These are phyloP conservation scores for Cyclostephanos invisitatus DNA, from an alignment of 108 stramenopile genomes.

Conservation along the genomic window DNA sequence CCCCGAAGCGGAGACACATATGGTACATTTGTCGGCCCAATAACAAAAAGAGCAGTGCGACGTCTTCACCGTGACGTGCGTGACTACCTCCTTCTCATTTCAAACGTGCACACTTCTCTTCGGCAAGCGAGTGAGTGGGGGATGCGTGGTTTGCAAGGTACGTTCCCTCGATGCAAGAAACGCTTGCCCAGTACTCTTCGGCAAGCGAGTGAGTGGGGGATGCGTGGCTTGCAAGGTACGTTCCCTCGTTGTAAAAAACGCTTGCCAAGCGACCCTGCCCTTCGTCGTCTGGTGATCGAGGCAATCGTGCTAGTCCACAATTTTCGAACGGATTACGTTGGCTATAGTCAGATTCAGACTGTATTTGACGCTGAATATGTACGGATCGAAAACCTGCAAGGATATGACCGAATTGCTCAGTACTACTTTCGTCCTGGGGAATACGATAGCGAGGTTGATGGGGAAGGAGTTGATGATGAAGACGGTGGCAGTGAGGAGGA, in stretches of 20 bases:
- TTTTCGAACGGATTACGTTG: constrained; percentile 10
- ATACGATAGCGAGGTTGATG: not conserved
- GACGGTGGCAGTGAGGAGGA: too few relatives aligned
- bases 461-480: not conserved
- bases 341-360: not conserved
- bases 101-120: constrained; percentile 8
- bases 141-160: constrained; percentile 6
- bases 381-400: not conserved
- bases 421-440: constrained; percentile 8
- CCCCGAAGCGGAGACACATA: not conserved
- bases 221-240: constrained; percentile 1
- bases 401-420: constrained; percentile 2
- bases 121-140: constrained; percentile 19
- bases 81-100: constrained; percentile 1
- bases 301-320: constrained; percentile 14
- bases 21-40: constrained; percentile 6
- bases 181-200: constrained; percentile 6
- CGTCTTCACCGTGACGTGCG: constrained; percentile 9
- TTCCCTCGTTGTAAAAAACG: constrained; percentile 16
- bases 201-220: constrained; percentile 21
- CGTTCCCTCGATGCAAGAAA: constrained; percentile 14
- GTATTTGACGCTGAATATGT: constrained; percentile 23
- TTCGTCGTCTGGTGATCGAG: constrained; percentile 6
- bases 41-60: not conserved
- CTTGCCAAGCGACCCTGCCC: not conserved